Base-by-base conservation (phyloP, 352 stramenopile genomes). In the Halophytophthora batemanensis region DNA sequence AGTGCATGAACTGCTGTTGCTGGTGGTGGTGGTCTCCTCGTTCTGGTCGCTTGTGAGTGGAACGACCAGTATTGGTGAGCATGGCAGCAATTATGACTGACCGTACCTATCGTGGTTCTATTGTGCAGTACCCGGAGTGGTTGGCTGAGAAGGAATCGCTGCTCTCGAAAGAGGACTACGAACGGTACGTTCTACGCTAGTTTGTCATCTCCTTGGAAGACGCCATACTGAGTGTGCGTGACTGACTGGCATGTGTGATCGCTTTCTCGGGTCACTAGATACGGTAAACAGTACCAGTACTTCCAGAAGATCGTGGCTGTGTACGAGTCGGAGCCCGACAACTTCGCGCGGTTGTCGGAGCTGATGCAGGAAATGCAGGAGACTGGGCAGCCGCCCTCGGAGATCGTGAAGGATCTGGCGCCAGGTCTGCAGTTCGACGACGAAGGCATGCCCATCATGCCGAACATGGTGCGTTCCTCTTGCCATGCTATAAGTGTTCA, bases 321-420 rank as follows among this genome's bases (percentile, higher is more conserved):
- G 12, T 99, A 99, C 68, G 96, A 99, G 52, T 96, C 83, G 8
- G 94, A 99, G 63, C 96, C 96, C 2, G 88, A 98, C 56, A 98
- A 99, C 77, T 98, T 96, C 55, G 64, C 77, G 45, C 75, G 89
- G 6, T 71, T 99, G 29, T 98, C 97, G 63, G 89, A 98, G 62
- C 82, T 99, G 23, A 99, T 99, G 94, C 93, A 98, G 50, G 90
- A 99, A 50, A 91, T 95, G 80, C 79, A 93, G 52, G 82, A 93
- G 54, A 98, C 86, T 37, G 94, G 96, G 11, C 94, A 98, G 59
- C 96, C 96, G 8, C 97, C 97, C 19, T 84, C 79, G 11, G 97
- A 99, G 61, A 99, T 99, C 53, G 93, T 99, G 39, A 97, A 98
- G 60, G 93, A 98, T n/a, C 87, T 99, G 56, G 97, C 97, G 13